These are phyloP conservation scores for Epichloe bromicola DNA, from an alignment of 2,329 filamentous ascomycete species.

Conservation along the genomic window DNA sequence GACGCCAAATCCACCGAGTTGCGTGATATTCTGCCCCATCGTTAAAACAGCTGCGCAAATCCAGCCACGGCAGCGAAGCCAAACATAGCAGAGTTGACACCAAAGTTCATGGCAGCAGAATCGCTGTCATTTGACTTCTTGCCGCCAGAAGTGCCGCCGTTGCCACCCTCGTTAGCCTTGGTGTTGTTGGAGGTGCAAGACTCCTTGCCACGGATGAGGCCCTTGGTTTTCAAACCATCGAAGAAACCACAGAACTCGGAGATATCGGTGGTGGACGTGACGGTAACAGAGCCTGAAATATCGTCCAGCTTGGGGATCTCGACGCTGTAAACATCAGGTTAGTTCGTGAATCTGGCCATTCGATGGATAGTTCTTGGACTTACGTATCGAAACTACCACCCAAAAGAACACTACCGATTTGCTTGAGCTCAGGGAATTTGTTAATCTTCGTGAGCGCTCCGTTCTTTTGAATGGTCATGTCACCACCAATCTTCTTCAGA, in stretches of 20 bases:
- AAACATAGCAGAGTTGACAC: conserved; percentile 34
- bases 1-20: conserved; percentile 23
- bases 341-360: background rate
- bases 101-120: conserved; percentile 31
- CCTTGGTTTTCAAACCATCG: conserved; percentile 25
- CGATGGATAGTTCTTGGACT: conserved; percentile 24
- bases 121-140: conserved; percentile 19
- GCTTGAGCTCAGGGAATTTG: conserved; percentile 53
- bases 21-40: conserved; percentile 11
- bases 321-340: conserved; percentile 39
- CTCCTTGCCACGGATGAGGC: conserved; percentile 28
- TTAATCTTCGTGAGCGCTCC: conserved; percentile 52
- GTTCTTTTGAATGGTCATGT: conserved; percentile 85
- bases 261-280: conserved; percentile 54
- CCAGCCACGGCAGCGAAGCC: conserved; percentile 33
- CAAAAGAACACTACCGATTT: conserved; percentile 74
- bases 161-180: conserved; percentile 35
- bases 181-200: conserved; percentile 38
- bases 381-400: conserved; percentile 74
- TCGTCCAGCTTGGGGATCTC: conserved; percentile 51
- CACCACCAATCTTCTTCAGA: conserved; percentile 59
- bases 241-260: conserved; percentile 40
- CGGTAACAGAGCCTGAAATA: conserved; percentile 59
- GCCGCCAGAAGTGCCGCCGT: conserved; percentile 16
- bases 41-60: conserved; percentile 38